Evolutionary conservation across 768 basidiomycete genomes (phyloP), one percentile per base, ranked within the genome.

Genomic region (Lentinula boryana): DNA sequence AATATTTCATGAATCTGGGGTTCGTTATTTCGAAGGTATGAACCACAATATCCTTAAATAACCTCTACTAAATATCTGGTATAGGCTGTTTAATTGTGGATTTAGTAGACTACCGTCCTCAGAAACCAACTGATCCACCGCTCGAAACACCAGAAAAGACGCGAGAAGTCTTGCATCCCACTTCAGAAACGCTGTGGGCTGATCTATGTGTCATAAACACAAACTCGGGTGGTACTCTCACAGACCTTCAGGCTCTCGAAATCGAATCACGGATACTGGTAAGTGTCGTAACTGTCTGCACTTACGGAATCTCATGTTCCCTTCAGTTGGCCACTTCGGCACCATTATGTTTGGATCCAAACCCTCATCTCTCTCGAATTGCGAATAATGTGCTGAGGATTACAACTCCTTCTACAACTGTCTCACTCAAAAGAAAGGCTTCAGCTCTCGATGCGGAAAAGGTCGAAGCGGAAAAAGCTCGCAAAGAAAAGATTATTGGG

Each of bases 31-130:
- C 70, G 89, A 93, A 70, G 92, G 91, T 91, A 62, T 31, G 79
- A 43, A 36, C 32, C 53, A 23, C 54, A 31, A 23, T 27, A 40
- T 46, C 18, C 16, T 63, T 36, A 35, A 27, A 40, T 40, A 12
- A 48, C 56, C 16, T 58, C 56, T 32, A 51, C 27, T 49, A 61
- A 46, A 61, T 32, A 43, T 27, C 41, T 56, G 44, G 56, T 56
- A 5, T 56, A 94, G 92, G 92, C 40, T 91, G 90, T 66, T 85
- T 94, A 82, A 80, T 94, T 61, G 92, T 93, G 1, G 91, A 94
- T 69, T 79, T 93, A 27, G 76, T 88, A 38, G 91, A 94, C 68
- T 89, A 89, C 67, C 80, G 90, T 9, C 84, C 85, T 6, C 78
- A 81, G 58, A 80, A 75, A 68, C 70, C 69, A 58, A 85, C 81